phyloP scores from a whole-genome alignment of 306 rosid species.

The Pyrus pyrifolia region DNA sequence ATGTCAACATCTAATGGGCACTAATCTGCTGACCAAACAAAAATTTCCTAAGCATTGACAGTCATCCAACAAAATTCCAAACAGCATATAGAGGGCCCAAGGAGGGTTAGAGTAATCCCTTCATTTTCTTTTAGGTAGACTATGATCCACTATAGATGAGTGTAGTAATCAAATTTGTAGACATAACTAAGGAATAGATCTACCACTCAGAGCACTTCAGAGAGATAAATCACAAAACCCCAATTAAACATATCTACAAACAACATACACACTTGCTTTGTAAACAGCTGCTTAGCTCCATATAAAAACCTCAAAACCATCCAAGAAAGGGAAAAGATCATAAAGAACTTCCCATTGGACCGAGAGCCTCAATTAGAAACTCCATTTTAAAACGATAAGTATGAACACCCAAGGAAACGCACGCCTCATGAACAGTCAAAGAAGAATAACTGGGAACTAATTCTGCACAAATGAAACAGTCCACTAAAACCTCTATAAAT shows the following conservation, averaged over 20 bases:
- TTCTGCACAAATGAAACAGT: not conserved
- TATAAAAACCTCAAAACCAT: not conserved
- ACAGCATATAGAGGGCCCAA: not conserved
- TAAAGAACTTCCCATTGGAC: not conserved
- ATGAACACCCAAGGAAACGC: not conserved
- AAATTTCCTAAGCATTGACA: not conserved
- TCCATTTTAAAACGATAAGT: not conserved
- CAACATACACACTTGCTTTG: not conserved
- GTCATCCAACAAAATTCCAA: not conserved
- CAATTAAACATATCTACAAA: not conserved
- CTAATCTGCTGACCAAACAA: slow-evolving; percentile 13
- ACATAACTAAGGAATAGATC: not conserved
- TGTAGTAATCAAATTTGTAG: not conserved
- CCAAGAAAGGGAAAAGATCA: not conserved
- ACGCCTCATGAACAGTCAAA: not conserved
- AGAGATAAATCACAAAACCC: not conserved
- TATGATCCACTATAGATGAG: not conserved
- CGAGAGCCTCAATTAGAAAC: not conserved
- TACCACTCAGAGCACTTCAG: not conserved
- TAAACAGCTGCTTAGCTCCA: not conserved
- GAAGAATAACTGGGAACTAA: not conserved
- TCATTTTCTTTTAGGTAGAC: not conserved
- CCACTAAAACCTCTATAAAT: not conserved
- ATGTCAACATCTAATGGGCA: slow-evolving; percentile 14
- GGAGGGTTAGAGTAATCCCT: not conserved